Percentiles rank a stretch among this genome's conserved stretches.
Evolutionary conservation across 2,329 filamentous ascomycete species (phyloP).

Genomic region (Gnomoniopsis sp.): DNA sequence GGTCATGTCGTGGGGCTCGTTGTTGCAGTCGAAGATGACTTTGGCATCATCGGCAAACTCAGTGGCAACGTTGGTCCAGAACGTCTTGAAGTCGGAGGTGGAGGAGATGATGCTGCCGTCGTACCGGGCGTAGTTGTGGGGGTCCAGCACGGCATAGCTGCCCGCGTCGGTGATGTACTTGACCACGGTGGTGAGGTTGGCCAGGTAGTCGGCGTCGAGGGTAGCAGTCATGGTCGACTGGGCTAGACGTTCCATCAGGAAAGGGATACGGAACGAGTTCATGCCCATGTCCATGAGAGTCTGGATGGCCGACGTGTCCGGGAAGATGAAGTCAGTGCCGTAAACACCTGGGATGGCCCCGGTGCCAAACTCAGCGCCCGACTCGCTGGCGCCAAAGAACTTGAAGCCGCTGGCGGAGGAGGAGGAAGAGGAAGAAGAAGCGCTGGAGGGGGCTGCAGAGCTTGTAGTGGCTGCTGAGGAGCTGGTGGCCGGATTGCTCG

Average conservation of each 20-base stretch:
- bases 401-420: slow-evolving; percentile 6
- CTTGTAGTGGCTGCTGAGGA: not conserved
- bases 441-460: not conserved
- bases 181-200: slow-evolving; percentile 29
- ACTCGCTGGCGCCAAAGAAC: slow-evolving; percentile 37
- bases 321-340: slow-evolving; percentile 62
- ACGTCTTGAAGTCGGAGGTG: slow-evolving; percentile 49
- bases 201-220: slow-evolving; percentile 38
- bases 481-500: not conserved
- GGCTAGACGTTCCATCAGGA: slow-evolving; percentile 17
- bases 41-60: slow-evolving; percentile 50
- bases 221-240: slow-evolving; percentile 28
- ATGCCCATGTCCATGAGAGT: slow-evolving; percentile 45
- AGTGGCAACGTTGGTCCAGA: slow-evolving; percentile 54
- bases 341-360: slow-evolving; percentile 52
- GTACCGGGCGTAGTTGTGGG: slow-evolving; percentile 61
- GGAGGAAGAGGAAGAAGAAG: not conserved
- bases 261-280: slow-evolving; percentile 17
- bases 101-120: slow-evolving; percentile 51
- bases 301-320: slow-evolving; percentile 47
- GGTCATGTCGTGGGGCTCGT: slow-evolving; percentile 63
- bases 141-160: slow-evolving; percentile 38
- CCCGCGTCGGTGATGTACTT: slow-evolving; percentile 30
- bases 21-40: slow-evolving; percentile 66
- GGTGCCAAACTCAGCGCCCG: slow-evolving; percentile 62